Evolutionary conservation across 164 flowering plant species (phyloP).

Genomic region (Liquidambar formosana): DNA sequence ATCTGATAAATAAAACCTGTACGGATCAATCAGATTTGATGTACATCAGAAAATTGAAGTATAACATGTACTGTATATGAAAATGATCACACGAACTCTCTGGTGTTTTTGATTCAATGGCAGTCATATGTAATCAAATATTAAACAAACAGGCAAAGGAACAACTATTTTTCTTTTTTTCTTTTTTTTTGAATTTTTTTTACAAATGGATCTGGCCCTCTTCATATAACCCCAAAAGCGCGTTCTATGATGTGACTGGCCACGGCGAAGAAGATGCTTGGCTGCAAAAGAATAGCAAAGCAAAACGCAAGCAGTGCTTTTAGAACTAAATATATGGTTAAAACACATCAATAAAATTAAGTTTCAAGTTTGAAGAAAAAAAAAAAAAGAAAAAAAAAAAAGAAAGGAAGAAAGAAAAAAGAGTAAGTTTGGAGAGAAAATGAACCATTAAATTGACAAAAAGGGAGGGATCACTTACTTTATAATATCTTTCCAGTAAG

Average conservation of each 20-base stretch:
- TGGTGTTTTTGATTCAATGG: not conserved
- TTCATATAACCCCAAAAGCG: not conserved
- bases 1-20: too few species aligned
- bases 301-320: not conserved
- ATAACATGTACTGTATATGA: too few species aligned
- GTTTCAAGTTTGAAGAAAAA: too few species aligned
- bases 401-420: too few species aligned
- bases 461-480: slow-evolving; percentile 18
- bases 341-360: not conserved
- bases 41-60: too few species aligned
- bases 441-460: not conserved
- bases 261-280: slow-evolving; percentile 24
- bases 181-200: not conserved
- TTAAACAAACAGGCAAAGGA: not conserved
- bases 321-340: too few species aligned
- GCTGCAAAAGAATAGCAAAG: slow-evolving; percentile 18
- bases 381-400: too few species aligned
- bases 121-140: not conserved
- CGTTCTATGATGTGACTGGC: slow-evolving; percentile 11
- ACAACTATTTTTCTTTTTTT: not conserved
- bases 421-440: not conserved
- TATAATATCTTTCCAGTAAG: slow-evolving; percentile 30
- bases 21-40: too few species aligned
- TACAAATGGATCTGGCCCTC: not conserved
- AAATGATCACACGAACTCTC: not conserved